Evolutionary conservation across 768 basidiomycete species (phyloP).

Genomic region (Boletus vinaceobasis): DNA sequence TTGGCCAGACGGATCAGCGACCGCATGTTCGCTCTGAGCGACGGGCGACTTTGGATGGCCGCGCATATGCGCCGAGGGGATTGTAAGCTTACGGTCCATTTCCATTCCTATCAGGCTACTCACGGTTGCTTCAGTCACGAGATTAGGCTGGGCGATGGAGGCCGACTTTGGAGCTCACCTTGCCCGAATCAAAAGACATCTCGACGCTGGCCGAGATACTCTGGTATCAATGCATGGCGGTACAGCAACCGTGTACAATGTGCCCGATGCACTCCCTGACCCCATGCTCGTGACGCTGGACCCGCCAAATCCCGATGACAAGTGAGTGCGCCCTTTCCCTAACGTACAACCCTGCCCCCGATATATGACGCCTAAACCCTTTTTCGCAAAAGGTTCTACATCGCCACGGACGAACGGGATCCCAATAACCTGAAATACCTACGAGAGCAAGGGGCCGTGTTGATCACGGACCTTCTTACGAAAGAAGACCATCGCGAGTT

Average conservation of each 20-base stretch:
- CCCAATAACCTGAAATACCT: slow-evolving; percentile 31
- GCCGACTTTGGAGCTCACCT: slow-evolving; percentile 31
- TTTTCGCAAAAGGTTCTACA: slow-evolving; percentile 28
- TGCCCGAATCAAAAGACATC: slow-evolving; percentile 27
- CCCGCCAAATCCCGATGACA: slow-evolving; percentile 24
- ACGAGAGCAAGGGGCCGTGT: slow-evolving; percentile 34
- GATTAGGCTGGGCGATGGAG: slow-evolving; percentile 35
- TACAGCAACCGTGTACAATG: slow-evolving; percentile 14
- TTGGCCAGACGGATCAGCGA: slow-evolving; percentile 30
- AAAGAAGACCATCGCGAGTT: slow-evolving; percentile 36
- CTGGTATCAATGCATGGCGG: slow-evolving; percentile 23
- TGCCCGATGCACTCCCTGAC: slow-evolving; percentile 21
- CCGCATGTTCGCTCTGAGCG: slow-evolving; percentile 30
- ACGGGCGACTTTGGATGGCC: slow-evolving; percentile 41
- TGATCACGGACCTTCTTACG: slow-evolving; percentile 42
- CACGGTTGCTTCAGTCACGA: slow-evolving; percentile 20
- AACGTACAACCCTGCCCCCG: no score
- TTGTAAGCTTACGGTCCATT: slow-evolving; percentile 27
- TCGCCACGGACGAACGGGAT: slow-evolving; percentile 44
- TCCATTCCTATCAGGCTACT: not conserved
- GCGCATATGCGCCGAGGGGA: slow-evolving; percentile 46
- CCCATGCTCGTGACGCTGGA: slow-evolving; percentile 18
- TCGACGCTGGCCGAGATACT: slow-evolving; percentile 16
- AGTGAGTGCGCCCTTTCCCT: slow-evolving; percentile 6
- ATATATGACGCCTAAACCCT: not conserved